Evolutionary conservation across 2,329 filamentous ascomycete species (phyloP).

Genomic region (Penicillium griseofulvum): DNA sequence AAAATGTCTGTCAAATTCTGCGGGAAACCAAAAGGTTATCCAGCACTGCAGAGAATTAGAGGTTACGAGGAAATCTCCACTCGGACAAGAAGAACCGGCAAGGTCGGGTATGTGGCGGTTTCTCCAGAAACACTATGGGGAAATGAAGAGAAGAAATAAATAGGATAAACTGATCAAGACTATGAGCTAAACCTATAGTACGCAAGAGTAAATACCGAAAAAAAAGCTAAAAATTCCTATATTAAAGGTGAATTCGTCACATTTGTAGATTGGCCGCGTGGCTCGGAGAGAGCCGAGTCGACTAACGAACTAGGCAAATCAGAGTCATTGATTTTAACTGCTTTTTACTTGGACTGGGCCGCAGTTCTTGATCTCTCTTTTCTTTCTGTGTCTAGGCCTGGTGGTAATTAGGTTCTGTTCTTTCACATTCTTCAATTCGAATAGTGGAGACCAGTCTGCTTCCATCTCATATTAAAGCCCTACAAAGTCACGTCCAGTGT

Average conservation of each 20-base stretch:
- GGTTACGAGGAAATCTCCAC: neutral
- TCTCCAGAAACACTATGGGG: neutral
- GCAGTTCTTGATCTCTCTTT: neutral
- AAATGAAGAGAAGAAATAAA: neutral
- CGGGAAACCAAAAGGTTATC: neutral
- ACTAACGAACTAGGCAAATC: slow-evolving; percentile 12
- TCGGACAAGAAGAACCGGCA: neutral
- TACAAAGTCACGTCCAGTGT: neutral
- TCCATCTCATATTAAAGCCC: neutral
- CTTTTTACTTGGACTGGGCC: neutral
- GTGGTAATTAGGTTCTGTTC: neutral
- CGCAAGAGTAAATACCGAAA: neutral
- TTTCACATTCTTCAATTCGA: neutral
- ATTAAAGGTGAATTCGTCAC: neutral
- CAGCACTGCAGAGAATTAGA: neutral
- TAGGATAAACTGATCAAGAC: too few relatives aligned
- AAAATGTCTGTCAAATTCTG: neutral
- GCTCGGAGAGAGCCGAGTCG: slow-evolving; percentile 9
- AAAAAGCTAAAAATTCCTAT: neutral
- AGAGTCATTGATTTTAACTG: slow-evolving; percentile 9
- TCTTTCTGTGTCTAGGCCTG: neutral
- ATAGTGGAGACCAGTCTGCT: neutral
- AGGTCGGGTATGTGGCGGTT: neutral
- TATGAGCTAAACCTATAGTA: neutral
- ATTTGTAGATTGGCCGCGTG: slow-evolving; percentile 2